Base-by-base conservation (phyloP, 495 filamentous ascomycete species). In the Cercophora newfieldiana region DNA sequence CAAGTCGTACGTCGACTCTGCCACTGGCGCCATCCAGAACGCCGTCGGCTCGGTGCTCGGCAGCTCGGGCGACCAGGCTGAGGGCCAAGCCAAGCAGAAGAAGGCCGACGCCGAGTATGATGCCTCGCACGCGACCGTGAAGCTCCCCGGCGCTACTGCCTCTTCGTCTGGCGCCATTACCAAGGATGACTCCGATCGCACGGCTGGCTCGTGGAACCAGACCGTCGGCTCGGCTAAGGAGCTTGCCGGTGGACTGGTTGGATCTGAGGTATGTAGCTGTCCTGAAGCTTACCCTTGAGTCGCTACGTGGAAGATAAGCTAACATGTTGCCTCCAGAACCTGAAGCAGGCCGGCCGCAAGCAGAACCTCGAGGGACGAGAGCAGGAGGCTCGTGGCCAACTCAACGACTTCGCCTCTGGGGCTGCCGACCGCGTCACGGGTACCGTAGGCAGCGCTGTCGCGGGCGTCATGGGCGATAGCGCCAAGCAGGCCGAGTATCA, bases 141-240 rank as follows among this genome's bases (percentile, higher is more conserved):
- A 92, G 73, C 67, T 89, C 24, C 92, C 90, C 21, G 86, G 88
- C 53, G 73, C 88, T 64, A 86, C 86, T 19, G 85, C 91, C 66
- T 88, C 89, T 25, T 79, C 87, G 56, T 85, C 88, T 4, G 94
- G 91, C 50, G 88, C 87, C 54, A 80, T 91, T 59, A 86, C 90
- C 47, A 81, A 86, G 69, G 91, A 97, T 78, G 80, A 92, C 75
- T 82, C 87, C 7, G 80, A 93, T 77, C 91, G 94, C 67, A 74
- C 81, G 19, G 75, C 84, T 5, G 94, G 94, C 31, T 81, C 84
- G 47, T 94, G 90, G 86, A 91, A 97, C 80, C 93, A 98, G 79
- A 95, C 90, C 48, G 68, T 93, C 47, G 94, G 94, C 62, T 86
- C 91, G 0, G 89, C 86, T 48, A 98, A 98, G 85, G 92, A 97